Percentiles rank a stretch among this genome's conserved stretches.
Evolutionary conservation across 1,139 yeast species (phyloP).

Genomic region (Suhomyces kunorum): DNA sequence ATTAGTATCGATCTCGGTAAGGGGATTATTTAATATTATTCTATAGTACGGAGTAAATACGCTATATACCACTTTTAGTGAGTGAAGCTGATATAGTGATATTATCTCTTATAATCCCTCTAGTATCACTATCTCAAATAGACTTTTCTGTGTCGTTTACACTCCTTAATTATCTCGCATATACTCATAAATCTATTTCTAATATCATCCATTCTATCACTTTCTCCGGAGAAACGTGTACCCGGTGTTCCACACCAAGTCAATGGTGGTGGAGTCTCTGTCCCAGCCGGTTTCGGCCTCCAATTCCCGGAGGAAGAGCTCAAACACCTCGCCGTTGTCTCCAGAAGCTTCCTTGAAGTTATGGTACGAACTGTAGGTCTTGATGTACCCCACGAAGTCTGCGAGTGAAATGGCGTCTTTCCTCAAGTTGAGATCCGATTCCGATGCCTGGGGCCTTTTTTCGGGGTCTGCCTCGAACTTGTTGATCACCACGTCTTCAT

Average conservation of each 20-base stretch:
- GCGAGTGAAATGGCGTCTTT: conserved; percentile 24
- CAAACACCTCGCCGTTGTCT: conserved; percentile 25
- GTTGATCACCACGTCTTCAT: conserved; percentile 28
- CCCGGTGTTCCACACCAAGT: conserved; percentile 44
- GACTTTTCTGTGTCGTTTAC: too few relatives aligned
- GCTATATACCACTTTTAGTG: too few relatives aligned
- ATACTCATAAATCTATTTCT: too few relatives aligned
- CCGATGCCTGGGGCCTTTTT: conserved; percentile 15
- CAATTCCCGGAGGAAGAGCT: conserved; percentile 26
- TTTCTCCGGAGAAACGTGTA: conserved; percentile 37
- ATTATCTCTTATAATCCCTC: too few relatives aligned
- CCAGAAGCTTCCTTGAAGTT: conserved; percentile 33
- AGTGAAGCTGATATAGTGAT: too few relatives aligned
- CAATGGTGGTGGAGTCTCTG: conserved; percentile 30
- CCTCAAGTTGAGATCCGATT: conserved; percentile 28
- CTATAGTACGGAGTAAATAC: too few relatives aligned
- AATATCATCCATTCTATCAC: neutral
- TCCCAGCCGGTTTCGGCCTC: conserved; percentile 35
- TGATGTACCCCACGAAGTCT: conserved; percentile 33
- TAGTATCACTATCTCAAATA: too few relatives aligned
- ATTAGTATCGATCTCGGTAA: too few relatives aligned
- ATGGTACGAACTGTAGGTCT: conserved; percentile 44
- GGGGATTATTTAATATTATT: too few relatives aligned
- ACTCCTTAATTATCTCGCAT: too few relatives aligned
- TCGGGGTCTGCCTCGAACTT: conserved; percentile 27